These are phyloP conservation scores for Excoecaria cochinchinensis DNA, from an alignment of 345 rosid genomes.

Conservation along the genomic window DNA sequence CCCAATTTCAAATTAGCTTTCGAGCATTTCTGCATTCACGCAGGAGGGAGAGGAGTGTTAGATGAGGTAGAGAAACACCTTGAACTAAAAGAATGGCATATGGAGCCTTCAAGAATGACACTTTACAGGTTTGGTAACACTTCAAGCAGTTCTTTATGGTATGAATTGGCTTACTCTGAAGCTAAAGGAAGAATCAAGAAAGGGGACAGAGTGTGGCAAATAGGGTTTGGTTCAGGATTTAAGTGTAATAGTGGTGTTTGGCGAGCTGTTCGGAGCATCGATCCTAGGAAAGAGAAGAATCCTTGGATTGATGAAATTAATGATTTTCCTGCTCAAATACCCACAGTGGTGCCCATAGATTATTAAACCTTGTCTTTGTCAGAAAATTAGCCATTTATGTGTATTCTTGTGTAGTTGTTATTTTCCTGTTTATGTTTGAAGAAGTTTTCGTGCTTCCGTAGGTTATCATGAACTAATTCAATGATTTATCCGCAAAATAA, in stretches of 20 bases:
- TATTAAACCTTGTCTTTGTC: neutral
- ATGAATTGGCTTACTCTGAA: conserved; percentile 70
- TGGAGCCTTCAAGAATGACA: conserved; percentile 90
- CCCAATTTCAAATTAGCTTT: conserved; percentile 78
- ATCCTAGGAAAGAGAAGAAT: conserved; percentile 61
- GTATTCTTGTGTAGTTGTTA: too few species aligned
- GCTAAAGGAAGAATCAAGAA: conserved; percentile 68
- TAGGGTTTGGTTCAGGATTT: conserved; percentile 80
- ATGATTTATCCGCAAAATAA: too few species aligned
- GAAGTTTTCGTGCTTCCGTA: too few species aligned
- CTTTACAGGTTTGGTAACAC: conserved; percentile 72
- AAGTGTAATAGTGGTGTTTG: conserved; percentile 84
- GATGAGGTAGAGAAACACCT: conserved; percentile 79
- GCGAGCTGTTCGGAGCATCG: conserved; percentile 59
- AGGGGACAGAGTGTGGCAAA: conserved; percentile 78
- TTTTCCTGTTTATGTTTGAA: too few species aligned
- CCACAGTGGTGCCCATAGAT: neutral
- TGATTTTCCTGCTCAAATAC: conserved; percentile 61
- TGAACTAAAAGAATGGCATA: conserved; percentile 61
- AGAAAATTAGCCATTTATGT: neutral
- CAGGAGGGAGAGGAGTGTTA: conserved; percentile 76
- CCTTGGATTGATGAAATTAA: conserved; percentile 81
- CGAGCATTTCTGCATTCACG: conserved; percentile 81
- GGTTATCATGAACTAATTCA: too few species aligned
- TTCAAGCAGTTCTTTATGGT: conserved; percentile 84